These are phyloP conservation scores for Backusella morwellensis DNA, from an alignment of 192 early-diverging fungal species.

Conservation along the genomic window DNA sequence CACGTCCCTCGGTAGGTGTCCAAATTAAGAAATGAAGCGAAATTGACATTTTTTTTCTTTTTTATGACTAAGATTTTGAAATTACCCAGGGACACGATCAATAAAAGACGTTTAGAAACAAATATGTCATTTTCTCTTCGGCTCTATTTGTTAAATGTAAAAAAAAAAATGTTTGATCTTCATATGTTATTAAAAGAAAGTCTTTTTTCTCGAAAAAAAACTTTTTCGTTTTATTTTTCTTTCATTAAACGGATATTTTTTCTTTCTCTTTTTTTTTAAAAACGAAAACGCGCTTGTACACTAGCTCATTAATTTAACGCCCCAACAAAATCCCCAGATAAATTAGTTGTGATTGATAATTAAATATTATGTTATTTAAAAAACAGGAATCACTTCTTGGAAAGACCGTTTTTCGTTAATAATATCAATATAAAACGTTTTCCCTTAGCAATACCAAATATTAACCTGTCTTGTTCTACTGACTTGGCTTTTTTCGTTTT, in stretches of 20 bases:
- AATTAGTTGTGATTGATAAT: background rate
- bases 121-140: background rate
- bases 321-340: background rate
- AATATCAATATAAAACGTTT: too few species aligned
- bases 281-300: background rate
- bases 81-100: background rate
- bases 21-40: background rate
- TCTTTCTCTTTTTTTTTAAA: background rate
- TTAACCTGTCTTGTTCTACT: too few species aligned
- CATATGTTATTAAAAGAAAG: background rate
- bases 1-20: background rate
- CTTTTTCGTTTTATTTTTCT: background rate
- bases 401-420: too few species aligned
- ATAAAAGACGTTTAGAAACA: background rate
- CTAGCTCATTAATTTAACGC: background rate
- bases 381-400: background rate
- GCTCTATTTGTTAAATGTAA: background rate
- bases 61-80: background rate
- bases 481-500: too few species aligned
- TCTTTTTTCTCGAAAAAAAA: background rate
- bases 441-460: too few species aligned
- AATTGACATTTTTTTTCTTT: background rate
- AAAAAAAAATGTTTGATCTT: background rate
- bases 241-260: background rate
- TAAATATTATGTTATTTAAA: background rate